Conservation (phyloP, 768 basidiomycete genomes). For the Xanthoconium purpureum region DNA sequence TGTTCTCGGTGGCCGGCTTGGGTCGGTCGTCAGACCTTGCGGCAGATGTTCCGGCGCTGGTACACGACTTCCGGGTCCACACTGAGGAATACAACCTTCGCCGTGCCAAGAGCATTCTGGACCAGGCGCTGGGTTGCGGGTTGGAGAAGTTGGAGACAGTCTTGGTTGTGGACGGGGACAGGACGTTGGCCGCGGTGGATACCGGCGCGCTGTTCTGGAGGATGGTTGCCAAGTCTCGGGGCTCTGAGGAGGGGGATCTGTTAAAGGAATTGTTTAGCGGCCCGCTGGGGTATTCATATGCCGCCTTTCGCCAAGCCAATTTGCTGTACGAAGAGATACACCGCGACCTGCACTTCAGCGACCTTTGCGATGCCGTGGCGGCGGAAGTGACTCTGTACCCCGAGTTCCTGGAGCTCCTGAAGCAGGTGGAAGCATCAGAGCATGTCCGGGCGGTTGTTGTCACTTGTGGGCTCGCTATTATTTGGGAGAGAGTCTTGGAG, state of each 20-base stretch:
- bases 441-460: constrained; percentile 13
- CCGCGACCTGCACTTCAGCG: constrained; percentile 6
- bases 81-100: constrained; percentile 13
- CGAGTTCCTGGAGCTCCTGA: constrained; percentile 16
- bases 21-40: constrained; percentile 8
- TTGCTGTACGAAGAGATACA: constrained; percentile 13
- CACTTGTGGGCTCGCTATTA: constrained; percentile 8
- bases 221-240: constrained; percentile 11
- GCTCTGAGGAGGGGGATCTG: constrained; percentile 7
- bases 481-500: constrained; percentile 14
- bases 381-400: constrained; percentile 13
- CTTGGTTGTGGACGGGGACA: constrained; percentile 11
- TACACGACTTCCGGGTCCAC: constrained; percentile 9
- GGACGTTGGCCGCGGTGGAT: constrained; percentile 11
- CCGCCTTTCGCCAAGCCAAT: constrained; percentile 11
- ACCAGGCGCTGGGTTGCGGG: constrained; percentile 11
- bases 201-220: constrained; percentile 12
- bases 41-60: constrained; percentile 13
- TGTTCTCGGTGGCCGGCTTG: constrained; percentile 13
- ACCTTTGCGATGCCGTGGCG: constrained; percentile 16
- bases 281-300: constrained; percentile 12
- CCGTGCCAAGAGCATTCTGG: constrained; percentile 13
- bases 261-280: constrained; percentile 13
- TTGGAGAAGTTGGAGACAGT: constrained; percentile 12
- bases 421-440: constrained; percentile 18